Evolutionary conservation across 116 monocot genomes (phyloP).

Genomic region (Cymodocea nodosa): DNA sequence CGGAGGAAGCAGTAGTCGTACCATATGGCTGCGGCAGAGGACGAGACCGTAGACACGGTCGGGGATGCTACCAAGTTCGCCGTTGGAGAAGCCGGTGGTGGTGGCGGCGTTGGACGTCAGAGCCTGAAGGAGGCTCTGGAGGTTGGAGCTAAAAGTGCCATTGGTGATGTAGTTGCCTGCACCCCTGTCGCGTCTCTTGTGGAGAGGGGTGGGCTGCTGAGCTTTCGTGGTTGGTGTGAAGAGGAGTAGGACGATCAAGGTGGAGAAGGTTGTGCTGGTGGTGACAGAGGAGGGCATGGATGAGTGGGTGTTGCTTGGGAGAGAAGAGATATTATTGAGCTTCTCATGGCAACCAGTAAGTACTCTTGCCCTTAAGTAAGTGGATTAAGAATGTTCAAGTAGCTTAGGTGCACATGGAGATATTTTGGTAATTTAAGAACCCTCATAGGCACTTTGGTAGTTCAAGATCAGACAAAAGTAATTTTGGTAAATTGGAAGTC

Average conservation of each 20-base stretch:
- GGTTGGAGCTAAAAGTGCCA: slow-evolving; percentile 11
- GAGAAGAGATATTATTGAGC: no score
- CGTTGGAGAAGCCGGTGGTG: slow-evolving; percentile 10
- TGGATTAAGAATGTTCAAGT: no score
- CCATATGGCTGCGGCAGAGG: slow-evolving; percentile 35
- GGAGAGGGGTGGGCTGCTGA: neutral
- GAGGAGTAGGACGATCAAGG: neutral
- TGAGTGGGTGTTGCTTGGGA: no score
- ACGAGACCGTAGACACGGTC: slow-evolving; percentile 25
- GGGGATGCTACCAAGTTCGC: neutral
- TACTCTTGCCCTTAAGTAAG: no score
- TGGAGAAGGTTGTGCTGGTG: neutral
- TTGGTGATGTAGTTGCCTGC: slow-evolving; percentile 8
- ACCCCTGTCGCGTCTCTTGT: neutral
- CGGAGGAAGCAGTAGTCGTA: slow-evolving; percentile 27
- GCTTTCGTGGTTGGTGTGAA: neutral
- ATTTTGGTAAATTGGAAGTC: no score
- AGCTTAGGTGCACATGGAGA: no score
- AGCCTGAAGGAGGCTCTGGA: neutral
- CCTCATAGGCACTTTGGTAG: no score
- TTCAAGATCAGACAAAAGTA: no score
- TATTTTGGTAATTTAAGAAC: no score
- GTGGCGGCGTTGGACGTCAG: slow-evolving; percentile 5
- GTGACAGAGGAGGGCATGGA: no score
- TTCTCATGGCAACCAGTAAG: no score